Evolutionary conservation across 2,329 filamentous ascomycete genomes (phyloP).

Genomic region (Mycogone perniciosa): DNA sequence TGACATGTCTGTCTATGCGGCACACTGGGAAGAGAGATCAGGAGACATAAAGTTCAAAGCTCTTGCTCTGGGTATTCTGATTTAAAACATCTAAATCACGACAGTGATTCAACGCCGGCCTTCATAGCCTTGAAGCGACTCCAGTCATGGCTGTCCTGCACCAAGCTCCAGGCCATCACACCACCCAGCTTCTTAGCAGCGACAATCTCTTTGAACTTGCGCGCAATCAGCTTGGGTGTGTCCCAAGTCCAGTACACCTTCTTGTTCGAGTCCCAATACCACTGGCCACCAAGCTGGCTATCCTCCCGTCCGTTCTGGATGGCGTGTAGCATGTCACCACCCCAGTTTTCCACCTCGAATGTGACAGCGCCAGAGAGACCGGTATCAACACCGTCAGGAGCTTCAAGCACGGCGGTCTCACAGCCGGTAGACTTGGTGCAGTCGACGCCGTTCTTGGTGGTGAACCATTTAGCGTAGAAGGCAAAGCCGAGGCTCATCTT

Average conservation of each 20-base stretch:
- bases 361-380: constrained; percentile 40
- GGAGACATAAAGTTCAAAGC: too few species aligned
- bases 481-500: constrained; percentile 62
- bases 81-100: too few species aligned
- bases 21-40: too few species aligned
- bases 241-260: constrained; percentile 52
- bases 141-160: constrained; percentile 40
- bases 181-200: constrained; percentile 38
- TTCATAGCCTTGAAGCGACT: constrained; percentile 39
- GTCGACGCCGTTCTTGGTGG: constrained; percentile 40
- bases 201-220: constrained; percentile 43
- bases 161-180: constrained; percentile 49
- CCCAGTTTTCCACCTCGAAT: constrained; percentile 31
- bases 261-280: constrained; percentile 43
- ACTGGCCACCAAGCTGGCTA: constrained; percentile 45
- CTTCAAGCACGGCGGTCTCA: constrained; percentile 52
- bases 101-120: constrained; percentile 5
- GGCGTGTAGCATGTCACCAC: constrained; percentile 35
- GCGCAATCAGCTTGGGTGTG: constrained; percentile 37
- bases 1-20: too few species aligned
- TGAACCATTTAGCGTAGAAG: constrained; percentile 65
- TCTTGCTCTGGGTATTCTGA: too few species aligned
- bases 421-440: constrained; percentile 51
- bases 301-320: constrained; percentile 35
- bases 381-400: constrained; percentile 52